Conservation (phyloP, 108 stramenopile genomes). For the Skeletonema tropicum region DNA sequence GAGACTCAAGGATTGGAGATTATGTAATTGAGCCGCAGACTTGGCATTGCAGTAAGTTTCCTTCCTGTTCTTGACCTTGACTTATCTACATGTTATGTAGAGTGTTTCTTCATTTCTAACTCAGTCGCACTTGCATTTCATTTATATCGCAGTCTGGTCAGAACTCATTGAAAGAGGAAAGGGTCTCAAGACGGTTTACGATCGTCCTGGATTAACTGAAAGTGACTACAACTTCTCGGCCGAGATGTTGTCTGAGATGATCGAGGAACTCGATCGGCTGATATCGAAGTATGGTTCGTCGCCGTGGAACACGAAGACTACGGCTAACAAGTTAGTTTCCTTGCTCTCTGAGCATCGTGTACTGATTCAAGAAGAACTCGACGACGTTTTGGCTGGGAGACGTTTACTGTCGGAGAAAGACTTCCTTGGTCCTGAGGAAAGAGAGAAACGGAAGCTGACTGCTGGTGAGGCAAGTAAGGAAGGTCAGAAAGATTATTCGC, state of each 20-base stretch:
- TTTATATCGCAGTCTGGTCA: constrained; percentile 21
- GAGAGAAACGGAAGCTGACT: constrained; percentile 4
- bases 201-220: background rate
- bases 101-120: background rate
- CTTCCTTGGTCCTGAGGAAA: constrained; percentile 26
- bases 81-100: background rate
- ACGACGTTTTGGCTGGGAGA: constrained; percentile 27
- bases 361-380: constrained; percentile 21
- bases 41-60: constrained; percentile 30
- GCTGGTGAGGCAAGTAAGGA: background rate
- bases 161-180: constrained; percentile 36
- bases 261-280: constrained; percentile 22
- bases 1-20: constrained; percentile 12
- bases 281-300: constrained; percentile 33
- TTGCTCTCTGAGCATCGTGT: constrained; percentile 28
- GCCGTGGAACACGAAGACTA: constrained; percentile 27
- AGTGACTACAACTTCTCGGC: constrained; percentile 9
- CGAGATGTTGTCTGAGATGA: constrained; percentile 35
- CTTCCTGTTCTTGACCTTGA: background rate
- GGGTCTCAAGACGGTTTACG: constrained; percentile 21
- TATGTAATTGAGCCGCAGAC: constrained; percentile 42
- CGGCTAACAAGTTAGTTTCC: constrained; percentile 31
- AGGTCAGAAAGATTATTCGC: background rate
- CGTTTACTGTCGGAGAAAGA: constrained; percentile 24
- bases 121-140: background rate